Evolutionary conservation across 2,329 filamentous ascomycete genomes (phyloP).

Genomic region (Claviceps cyperi): DNA sequence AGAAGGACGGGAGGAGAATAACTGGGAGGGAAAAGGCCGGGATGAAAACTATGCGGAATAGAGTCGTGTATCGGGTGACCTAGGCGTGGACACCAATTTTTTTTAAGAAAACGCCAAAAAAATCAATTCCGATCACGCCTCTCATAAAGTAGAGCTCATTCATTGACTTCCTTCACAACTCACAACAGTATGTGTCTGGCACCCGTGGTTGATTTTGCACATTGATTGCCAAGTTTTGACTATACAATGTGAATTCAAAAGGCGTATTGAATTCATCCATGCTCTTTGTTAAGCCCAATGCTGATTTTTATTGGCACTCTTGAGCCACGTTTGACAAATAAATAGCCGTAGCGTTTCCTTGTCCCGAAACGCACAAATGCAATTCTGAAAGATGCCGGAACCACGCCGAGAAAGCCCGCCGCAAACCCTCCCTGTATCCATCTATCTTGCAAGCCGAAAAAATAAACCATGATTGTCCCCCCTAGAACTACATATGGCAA

Average conservation of each 20-base stretch:
- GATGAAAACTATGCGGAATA: too few relatives aligned
- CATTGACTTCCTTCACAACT: too few relatives aligned
- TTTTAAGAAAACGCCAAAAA: background rate
- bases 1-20: too few relatives aligned
- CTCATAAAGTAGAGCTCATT: too few relatives aligned
- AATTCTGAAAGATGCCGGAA: constrained; percentile 32
- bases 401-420: constrained; percentile 28
- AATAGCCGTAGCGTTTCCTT: constrained; percentile 28
- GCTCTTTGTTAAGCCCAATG: constrained; percentile 24
- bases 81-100: background rate
- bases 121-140: background rate
- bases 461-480: background rate
- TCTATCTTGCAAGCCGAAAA: constrained; percentile 3
- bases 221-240: too few relatives aligned
- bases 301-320: constrained; percentile 27
- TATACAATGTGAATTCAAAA: background rate
- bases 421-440: constrained; percentile 14
- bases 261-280: constrained; percentile 16
- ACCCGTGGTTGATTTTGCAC: too few relatives aligned
- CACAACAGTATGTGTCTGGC: too few relatives aligned
- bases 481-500: constrained; percentile 12
- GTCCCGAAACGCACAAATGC: constrained; percentile 32
- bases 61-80: background rate
- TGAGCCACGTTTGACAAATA: constrained; percentile 25
- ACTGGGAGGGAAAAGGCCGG: too few relatives aligned